phyloP scores from a whole-genome alignment of 208 protist genomes.

The Crithidia acanthocephali region DNA sequence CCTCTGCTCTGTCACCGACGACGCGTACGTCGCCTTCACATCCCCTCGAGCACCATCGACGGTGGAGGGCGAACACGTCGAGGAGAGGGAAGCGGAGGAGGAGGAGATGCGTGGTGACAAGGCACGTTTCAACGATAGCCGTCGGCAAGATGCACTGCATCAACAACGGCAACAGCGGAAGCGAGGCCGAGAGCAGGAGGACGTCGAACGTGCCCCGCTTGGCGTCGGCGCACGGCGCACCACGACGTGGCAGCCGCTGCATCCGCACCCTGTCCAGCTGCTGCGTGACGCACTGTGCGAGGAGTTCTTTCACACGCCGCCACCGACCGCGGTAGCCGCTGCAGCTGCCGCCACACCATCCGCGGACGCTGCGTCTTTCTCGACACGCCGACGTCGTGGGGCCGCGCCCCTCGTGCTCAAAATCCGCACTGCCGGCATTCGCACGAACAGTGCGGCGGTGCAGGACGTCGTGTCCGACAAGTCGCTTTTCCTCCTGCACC shows the following conservation, averaged over 20 bases:
- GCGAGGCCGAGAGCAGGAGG: not conserved
- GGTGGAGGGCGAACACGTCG: no score
- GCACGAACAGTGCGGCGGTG: constrained; percentile 26
- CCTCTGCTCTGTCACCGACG: constrained; percentile 49
- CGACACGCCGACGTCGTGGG: constrained; percentile 18
- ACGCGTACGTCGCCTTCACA: constrained; percentile 21
- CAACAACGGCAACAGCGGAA: constrained; percentile 5
- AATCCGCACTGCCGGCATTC: constrained; percentile 22
- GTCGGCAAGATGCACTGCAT: no score
- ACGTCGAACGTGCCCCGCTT: no score
- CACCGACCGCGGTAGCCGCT: no score
- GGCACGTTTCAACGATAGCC: no score
- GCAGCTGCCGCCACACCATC: no score
- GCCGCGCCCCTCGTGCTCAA: constrained; percentile 16
- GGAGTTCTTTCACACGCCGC: constrained; percentile 25
- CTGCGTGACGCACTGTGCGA: constrained; percentile 10
- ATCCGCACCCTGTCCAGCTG: constrained; percentile 11
- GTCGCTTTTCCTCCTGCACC: constrained; percentile 68
- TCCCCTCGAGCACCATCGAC: not conserved
- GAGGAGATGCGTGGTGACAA: no score
- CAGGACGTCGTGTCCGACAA: constrained; percentile 56
- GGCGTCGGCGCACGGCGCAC: no score
- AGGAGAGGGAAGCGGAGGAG: not conserved
- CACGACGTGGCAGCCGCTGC: not conserved
- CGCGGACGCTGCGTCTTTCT: not conserved